Conservation (phyloP, 1,139 yeast genomes). For the Suhomyces maxii region DNA sequence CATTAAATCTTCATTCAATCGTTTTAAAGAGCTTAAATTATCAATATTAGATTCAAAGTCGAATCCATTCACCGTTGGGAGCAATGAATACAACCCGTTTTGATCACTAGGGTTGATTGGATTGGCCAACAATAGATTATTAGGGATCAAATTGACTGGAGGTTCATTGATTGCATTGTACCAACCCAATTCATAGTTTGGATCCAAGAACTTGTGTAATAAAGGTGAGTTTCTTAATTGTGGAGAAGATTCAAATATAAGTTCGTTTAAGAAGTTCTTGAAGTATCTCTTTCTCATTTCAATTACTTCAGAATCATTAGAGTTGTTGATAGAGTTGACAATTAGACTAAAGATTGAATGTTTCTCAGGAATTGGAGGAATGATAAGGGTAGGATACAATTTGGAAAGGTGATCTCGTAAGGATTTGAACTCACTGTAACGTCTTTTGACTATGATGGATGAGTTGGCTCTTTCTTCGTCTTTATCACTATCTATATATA, state of each 20-base stretch:
- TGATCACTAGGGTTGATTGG: conserved; percentile 49
- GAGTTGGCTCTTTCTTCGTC: conserved; percentile 1
- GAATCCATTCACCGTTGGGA: conserved; percentile 42
- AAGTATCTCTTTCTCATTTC: conserved; percentile 46
- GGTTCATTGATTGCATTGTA: conserved; percentile 48
- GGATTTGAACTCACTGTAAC: conserved; percentile 58
- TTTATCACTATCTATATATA: conserved; percentile 17
- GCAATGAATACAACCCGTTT: conserved; percentile 44
- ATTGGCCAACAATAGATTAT: conserved; percentile 41
- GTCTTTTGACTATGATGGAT: conserved; percentile 42
- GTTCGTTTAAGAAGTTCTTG: conserved; percentile 37
- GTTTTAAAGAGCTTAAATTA: conserved; percentile 33
- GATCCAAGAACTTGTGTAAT: conserved; percentile 47
- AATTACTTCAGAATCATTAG: conserved; percentile 39
- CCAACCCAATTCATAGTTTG: conserved; percentile 51
- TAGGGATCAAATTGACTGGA: conserved; percentile 43
- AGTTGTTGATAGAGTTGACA: conserved; percentile 39
- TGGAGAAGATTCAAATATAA: conserved; percentile 30
- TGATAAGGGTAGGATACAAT: conserved; percentile 50
- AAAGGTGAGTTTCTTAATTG: conserved; percentile 31
- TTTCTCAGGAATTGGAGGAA: conserved; percentile 62
- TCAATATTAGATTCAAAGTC: conserved; percentile 34
- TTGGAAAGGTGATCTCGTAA: conserved; percentile 45
- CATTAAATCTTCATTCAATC: conserved; percentile 39
- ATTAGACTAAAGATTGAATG: conserved; percentile 49